A percentile compares a stretch with the other conserved stretches of the same genome.
phyloP scores from a whole-genome alignment of 2,329 filamentous ascomycete genomes.

The Fusarium nurragi region DNA sequence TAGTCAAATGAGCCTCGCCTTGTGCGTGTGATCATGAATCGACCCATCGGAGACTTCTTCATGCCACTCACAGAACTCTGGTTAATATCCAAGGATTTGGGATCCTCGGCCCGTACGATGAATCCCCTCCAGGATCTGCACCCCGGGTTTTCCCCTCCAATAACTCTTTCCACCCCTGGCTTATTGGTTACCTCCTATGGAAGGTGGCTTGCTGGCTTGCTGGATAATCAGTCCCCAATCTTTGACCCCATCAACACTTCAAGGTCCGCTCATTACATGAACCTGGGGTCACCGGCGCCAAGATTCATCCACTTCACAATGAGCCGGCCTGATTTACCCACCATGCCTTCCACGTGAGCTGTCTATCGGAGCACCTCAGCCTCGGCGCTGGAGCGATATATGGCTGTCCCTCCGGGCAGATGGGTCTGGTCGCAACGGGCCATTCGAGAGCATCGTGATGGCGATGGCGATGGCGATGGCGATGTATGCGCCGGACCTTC shows the following conservation, averaged over 20 bases:
- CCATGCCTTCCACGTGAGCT: constrained; percentile 23
- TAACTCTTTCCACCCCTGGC: constrained; percentile 24
- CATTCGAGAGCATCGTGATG: constrained; percentile 11
- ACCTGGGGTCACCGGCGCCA: constrained; percentile 16
- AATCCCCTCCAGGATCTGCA: constrained; percentile 33
- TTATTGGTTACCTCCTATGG: constrained; percentile 23
- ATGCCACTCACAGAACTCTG: constrained; percentile 32
- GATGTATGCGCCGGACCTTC: constrained; percentile 1
- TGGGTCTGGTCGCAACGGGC: constrained; percentile 10
- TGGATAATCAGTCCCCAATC: constrained; percentile 12
- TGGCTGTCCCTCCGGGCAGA: constrained; percentile 9
- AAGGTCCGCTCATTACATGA: background rate
- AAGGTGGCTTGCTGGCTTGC: constrained; percentile 33
- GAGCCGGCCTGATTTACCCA: constrained; percentile 18
- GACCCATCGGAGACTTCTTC: constrained; percentile 33
- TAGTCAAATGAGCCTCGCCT: constrained; percentile 12
- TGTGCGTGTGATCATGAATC: constrained; percentile 38
- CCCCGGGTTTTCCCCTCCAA: constrained; percentile 42
- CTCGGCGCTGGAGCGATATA: constrained; percentile 7
- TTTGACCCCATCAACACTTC: background rate
- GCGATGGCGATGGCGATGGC: background rate
- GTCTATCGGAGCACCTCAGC: constrained; percentile 22
- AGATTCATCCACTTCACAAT: constrained; percentile 22
- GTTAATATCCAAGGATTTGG: constrained; percentile 34
- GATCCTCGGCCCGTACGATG: constrained; percentile 43